These are phyloP conservation scores for Akanthomyces uredinophilus DNA, from an alignment of 2,329 filamentous ascomycete species.

Conservation along the genomic window DNA sequence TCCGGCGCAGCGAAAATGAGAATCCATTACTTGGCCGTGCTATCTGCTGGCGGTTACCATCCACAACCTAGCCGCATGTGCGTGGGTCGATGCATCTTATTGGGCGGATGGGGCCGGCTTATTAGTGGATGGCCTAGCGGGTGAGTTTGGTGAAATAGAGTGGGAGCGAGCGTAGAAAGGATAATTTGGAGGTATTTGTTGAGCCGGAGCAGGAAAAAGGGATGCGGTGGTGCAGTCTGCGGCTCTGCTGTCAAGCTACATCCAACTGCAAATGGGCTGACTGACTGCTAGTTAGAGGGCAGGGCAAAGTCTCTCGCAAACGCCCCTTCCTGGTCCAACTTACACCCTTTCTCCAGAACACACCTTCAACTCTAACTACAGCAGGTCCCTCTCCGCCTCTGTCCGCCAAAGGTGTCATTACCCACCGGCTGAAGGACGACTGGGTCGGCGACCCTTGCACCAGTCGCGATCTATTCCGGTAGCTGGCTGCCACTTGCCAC, in stretches of 20 bases:
- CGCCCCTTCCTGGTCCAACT: neutral
- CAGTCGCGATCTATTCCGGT: conserved; percentile 10
- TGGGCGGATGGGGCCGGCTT: conserved; percentile 12
- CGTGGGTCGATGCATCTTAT: conserved; percentile 15
- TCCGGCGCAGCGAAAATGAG: neutral
- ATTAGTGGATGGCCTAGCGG: conserved; percentile 7
- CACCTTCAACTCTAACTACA: neutral
- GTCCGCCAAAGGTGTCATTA: neutral
- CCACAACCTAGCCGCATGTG: conserved; percentile 14
- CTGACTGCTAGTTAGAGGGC: neutral
- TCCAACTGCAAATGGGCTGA: neutral
- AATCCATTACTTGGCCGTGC: neutral
- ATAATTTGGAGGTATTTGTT: conserved; percentile 1
- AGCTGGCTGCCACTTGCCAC: neutral
- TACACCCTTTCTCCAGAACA: neutral
- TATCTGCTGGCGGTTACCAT: neutral
- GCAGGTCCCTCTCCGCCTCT: conserved; percentile 13
- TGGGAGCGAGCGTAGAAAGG: neutral
- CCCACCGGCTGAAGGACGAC: neutral
- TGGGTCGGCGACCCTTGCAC: conserved; percentile 1
- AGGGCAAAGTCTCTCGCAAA: neutral
- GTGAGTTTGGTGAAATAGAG: neutral
- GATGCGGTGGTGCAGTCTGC: neutral
- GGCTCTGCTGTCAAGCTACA: neutral
- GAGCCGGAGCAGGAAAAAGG: neutral